phyloP scores from a whole-genome alignment of 2,329 filamentous ascomycete species.

The Colletotrichum sp. region DNA sequence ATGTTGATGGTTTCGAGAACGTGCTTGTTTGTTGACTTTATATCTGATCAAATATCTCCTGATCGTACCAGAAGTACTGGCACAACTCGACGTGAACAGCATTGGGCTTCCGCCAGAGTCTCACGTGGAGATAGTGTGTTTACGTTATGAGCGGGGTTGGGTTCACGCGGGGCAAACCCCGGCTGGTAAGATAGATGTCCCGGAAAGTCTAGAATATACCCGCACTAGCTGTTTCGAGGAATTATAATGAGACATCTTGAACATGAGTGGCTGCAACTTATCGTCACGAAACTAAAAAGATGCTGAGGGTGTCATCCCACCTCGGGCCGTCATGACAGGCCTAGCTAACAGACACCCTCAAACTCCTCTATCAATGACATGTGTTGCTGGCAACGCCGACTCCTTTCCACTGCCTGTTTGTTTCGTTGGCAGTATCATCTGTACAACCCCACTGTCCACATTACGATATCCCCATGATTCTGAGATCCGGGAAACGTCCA shows the following conservation, averaged over 20 bases:
- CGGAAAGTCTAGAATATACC: not conserved
- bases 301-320: not conserved
- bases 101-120: not conserved
- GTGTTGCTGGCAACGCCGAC: not conserved
- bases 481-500: not conserved
- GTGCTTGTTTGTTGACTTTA: not conserved
- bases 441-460: not conserved
- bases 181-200: not conserved
- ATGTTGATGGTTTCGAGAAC: fast-evolving
- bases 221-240: not conserved
- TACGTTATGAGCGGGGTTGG: not conserved
- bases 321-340: not conserved
- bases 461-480: not conserved
- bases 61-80: not conserved
- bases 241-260: not conserved
- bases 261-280: not conserved
- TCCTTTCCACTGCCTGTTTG: fast-evolving
- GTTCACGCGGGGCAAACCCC: not conserved
- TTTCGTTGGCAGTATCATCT: not conserved
- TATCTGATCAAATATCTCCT: not conserved
- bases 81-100: too few relatives aligned
- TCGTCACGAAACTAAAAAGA: not conserved
- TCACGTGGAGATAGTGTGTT: not conserved
- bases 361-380: not conserved
- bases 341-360: not conserved